phyloP scores from a whole-genome alignment of 768 basidiomycete species.

The Mycena galopus region DNA sequence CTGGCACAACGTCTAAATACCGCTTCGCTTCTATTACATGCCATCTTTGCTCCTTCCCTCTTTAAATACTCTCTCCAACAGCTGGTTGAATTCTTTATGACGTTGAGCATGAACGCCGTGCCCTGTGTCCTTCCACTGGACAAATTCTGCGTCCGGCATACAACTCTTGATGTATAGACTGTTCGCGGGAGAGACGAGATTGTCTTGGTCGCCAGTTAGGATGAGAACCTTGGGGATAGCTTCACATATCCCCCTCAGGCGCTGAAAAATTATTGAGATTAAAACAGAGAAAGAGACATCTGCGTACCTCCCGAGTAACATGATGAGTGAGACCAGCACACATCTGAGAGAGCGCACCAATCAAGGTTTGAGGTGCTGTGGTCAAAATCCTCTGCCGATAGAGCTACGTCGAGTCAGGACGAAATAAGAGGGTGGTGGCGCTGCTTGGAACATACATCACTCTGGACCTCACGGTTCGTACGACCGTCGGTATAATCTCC shows the following conservation, averaged over 20 bases:
- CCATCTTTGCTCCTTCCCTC: conserved; percentile 58
- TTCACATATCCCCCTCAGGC: conserved; percentile 62
- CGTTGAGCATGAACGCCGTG: conserved; percentile 72
- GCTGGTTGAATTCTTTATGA: conserved; percentile 61
- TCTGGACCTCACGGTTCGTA: conserved; percentile 74
- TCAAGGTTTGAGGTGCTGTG: conserved; percentile 69
- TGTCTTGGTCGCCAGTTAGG: conserved; percentile 78
- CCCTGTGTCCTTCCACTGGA: conserved; percentile 72
- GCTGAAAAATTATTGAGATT: conserved; percentile 28
- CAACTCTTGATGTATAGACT: conserved; percentile 63
- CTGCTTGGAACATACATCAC: conserved; percentile 57
- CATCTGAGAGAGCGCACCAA: conserved; percentile 82
- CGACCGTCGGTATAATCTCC: conserved; percentile 67
- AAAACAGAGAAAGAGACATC: background rate
- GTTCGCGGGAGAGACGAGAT: conserved; percentile 65
- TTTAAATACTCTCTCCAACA: conserved; percentile 68
- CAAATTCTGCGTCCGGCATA: conserved; percentile 73
- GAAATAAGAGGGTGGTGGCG: no score
- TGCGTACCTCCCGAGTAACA: conserved; percentile 55
- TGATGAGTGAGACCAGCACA: conserved; percentile 74
- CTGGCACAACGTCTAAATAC: no score
- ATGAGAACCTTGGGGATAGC: conserved; percentile 75
- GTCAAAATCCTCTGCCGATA: conserved; percentile 60
- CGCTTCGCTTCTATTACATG: background rate
- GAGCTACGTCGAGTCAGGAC: conserved; percentile 47